phyloP scores from a whole-genome alignment of 1,284 basidiomycete genomes.

The Ceratobasidium theobromae region DNA sequence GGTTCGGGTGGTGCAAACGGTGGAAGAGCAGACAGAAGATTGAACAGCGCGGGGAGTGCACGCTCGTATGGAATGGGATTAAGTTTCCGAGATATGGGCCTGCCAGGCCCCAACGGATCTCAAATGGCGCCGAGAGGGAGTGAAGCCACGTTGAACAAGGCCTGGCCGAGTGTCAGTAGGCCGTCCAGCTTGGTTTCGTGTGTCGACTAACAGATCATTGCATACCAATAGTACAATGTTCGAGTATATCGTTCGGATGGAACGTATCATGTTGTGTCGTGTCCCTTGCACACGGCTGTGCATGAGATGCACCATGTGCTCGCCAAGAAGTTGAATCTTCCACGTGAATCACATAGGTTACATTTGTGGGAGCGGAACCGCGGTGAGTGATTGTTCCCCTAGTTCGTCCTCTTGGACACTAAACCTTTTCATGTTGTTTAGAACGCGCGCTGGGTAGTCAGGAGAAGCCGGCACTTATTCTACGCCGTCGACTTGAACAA shows the following conservation, averaged over 20 bases:
- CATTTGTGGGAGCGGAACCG: slow-evolving; percentile 83
- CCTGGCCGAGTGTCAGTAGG: slow-evolving; percentile 12
- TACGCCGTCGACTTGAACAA: slow-evolving; percentile 82
- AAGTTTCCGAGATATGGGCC: too few relatives aligned
- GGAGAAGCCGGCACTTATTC: slow-evolving; percentile 85
- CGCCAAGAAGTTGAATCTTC: slow-evolving; percentile 52
- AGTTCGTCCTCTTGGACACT: neutral
- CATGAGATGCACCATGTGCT: slow-evolving; percentile 66
- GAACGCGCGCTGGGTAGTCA: slow-evolving; percentile 79
- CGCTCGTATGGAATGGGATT: neutral
- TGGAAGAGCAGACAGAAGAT: slow-evolving; percentile 26
- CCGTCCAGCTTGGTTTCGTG: neutral
- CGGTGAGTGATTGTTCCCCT: slow-evolving; percentile 53
- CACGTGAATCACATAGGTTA: slow-evolving; percentile 64
- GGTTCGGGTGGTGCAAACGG: slow-evolving; percentile 1
- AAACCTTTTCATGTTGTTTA: slow-evolving; percentile 41
- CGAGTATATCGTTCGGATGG: slow-evolving; percentile 80
- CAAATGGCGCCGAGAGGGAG: too few relatives aligned
- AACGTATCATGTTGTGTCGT: slow-evolving; percentile 69
- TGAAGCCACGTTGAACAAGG: neutral
- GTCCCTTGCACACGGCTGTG: slow-evolving; percentile 68
- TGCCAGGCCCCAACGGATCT: too few relatives aligned
- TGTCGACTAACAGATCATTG: neutral
- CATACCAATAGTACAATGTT: slow-evolving; percentile 48
- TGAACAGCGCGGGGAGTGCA: slow-evolving; percentile 32